These are phyloP conservation scores for Diplodia corticola DNA, from an alignment of 2,329 filamentous ascomycete genomes.

Conservation along the genomic window DNA sequence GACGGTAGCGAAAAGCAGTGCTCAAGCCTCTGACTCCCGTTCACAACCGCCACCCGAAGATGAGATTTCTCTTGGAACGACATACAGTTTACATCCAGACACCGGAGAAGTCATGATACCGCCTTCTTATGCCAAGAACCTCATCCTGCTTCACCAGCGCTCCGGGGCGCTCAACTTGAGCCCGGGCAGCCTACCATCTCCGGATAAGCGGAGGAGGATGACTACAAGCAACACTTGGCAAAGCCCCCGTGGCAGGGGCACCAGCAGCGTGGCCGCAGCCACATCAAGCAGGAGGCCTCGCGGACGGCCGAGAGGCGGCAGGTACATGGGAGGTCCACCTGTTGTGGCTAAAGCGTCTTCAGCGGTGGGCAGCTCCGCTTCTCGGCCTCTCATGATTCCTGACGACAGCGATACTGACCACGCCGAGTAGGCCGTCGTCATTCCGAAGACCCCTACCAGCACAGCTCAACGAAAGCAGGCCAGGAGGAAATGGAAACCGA, in stretches of 20 bases:
- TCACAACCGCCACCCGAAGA: not conserved
- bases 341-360: not conserved
- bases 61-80: not conserved
- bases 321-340: not conserved
- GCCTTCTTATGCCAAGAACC: not conserved
- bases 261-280: not conserved
- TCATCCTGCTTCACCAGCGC: not conserved
- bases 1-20: not conserved
- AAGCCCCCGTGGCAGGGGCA: not conserved
- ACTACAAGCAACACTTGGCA: not conserved
- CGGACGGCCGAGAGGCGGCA: not conserved
- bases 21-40: too few species aligned
- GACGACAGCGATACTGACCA: not conserved
- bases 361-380: not conserved
- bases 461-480: not conserved
- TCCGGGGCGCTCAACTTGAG: not conserved
- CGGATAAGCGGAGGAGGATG: not conserved
- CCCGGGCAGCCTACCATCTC: not conserved
- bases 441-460: too few species aligned
- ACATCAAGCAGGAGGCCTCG: not conserved
- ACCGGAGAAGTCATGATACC: slow-evolving; percentile 1
- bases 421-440: not conserved
- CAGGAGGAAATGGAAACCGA: not conserved
- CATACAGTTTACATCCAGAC: not conserved
- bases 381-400: not conserved